Conservation (phyloP, 148 eudicot genomes). For the Spergularia marina region DNA sequence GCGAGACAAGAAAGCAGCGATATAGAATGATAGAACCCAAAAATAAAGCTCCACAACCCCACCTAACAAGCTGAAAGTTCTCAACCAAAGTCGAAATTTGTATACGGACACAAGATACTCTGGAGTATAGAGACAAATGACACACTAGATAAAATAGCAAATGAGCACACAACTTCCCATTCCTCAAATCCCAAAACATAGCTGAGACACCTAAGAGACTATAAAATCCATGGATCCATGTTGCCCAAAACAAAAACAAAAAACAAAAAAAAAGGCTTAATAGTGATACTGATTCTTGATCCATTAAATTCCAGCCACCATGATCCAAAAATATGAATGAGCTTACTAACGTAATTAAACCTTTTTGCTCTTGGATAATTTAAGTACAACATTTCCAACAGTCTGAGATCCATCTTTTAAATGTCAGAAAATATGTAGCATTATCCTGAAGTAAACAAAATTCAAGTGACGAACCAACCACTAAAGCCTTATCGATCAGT, state of each 20-base stretch:
- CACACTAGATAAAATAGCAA: background rate
- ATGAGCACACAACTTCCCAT: background rate
- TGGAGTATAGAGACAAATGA: background rate
- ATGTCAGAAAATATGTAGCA: background rate
- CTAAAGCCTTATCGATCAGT: background rate
- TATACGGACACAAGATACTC: background rate
- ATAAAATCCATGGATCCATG: background rate
- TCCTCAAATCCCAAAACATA: background rate
- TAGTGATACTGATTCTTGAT: background rate
- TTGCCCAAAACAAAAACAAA: too few relatives aligned
- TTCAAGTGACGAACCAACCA: background rate
- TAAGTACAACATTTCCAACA: background rate
- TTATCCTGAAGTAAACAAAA: background rate
- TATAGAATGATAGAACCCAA: too few relatives aligned
- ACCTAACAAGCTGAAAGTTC: background rate
- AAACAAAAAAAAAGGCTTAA: background rate
- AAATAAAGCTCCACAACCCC: too few relatives aligned
- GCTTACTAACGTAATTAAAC: background rate
- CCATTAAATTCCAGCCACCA: background rate
- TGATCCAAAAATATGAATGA: background rate
- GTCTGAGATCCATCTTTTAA: background rate
- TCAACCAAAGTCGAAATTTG: background rate
- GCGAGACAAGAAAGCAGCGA: background rate
- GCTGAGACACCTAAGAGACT: background rate
- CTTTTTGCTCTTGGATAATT: background rate